Evolutionary conservation across 2,329 filamentous ascomycete species (phyloP).

Genomic region (Cercospora beticola): DNA sequence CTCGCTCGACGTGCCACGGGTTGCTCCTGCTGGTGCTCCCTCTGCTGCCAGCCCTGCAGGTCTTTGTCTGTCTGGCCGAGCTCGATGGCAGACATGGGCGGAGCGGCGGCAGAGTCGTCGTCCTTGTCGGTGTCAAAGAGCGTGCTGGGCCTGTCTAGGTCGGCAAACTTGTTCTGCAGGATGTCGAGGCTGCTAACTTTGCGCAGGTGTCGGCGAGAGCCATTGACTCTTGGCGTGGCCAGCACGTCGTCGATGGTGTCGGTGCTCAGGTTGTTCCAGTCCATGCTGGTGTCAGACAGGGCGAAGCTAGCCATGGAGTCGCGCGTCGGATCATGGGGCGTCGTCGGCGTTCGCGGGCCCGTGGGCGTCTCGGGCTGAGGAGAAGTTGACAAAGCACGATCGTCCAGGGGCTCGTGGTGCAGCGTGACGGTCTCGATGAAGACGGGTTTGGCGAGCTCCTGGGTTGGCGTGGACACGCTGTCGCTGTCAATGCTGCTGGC

Average conservation of each 20-base stretch:
- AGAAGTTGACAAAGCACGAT: conserved; percentile 14
- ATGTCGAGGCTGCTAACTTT: conserved; percentile 38
- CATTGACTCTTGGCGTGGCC: conserved; percentile 33
- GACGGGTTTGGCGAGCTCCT: conserved; percentile 19
- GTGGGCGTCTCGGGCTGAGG: conserved; percentile 24
- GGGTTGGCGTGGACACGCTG: conserved; percentile 18
- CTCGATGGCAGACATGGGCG: conserved; percentile 28
- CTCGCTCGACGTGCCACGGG: conserved; percentile 14
- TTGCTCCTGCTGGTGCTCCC: conserved; percentile 8
- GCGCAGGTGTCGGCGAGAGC: conserved; percentile 30
- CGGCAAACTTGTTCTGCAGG: conserved; percentile 34
- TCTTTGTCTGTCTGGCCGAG: conserved; percentile 12
- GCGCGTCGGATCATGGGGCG: conserved; percentile 26
- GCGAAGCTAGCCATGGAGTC: conserved; percentile 37
- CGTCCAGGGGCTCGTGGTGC: conserved; percentile 24
- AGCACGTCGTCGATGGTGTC: conserved; percentile 35
- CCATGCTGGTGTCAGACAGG: conserved; percentile 34
- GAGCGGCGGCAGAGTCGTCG: conserved; percentile 25
- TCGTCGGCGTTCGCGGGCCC: conserved; percentile 19
- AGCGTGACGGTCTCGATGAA: conserved; percentile 26
- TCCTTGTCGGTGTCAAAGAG: conserved; percentile 32
- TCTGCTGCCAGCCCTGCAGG: conserved; percentile 19
- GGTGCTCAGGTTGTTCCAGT: conserved; percentile 36
- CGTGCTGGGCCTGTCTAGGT: conserved; percentile 30
- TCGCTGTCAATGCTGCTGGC: conserved; percentile 15